Evolutionary conservation across 1,284 basidiomycete genomes (phyloP).

Genomic region (Cutaneotrichosporon spelunceum): DNA sequence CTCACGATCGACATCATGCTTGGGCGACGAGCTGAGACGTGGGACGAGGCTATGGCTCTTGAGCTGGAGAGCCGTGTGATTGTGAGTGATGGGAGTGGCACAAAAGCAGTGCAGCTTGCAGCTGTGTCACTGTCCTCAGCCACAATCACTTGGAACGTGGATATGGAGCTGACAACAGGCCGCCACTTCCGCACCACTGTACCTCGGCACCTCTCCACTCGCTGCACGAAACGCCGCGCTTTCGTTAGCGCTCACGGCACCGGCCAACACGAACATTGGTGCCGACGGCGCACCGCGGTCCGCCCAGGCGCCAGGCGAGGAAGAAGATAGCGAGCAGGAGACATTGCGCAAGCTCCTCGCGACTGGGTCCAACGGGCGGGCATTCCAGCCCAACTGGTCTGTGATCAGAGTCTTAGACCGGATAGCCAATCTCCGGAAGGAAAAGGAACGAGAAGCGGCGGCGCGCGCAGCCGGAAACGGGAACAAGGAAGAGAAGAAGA

Average conservation of each 20-base stretch:
- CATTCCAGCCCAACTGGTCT: conserved; percentile 43
- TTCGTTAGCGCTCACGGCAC: conserved; percentile 44
- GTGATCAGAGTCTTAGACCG: conserved; percentile 40
- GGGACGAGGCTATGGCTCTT: conserved; percentile 48
- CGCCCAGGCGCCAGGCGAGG: conserved; percentile 11
- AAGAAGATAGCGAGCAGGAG: conserved; percentile 32
- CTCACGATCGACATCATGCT: conserved; percentile 49
- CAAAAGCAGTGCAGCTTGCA: too few species aligned
- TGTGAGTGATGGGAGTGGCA: conserved; percentile 31
- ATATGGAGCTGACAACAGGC: conserved; percentile 31
- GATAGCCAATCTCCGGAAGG: conserved; percentile 21
- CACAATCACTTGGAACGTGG: not conserved
- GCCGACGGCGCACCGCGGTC: conserved; percentile 40
- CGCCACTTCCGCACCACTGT: conserved; percentile 51
- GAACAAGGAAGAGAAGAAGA: conserved; percentile 17
- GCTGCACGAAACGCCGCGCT: conserved; percentile 50
- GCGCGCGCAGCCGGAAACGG: conserved; percentile 20
- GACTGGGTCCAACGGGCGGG: conserved; percentile 31
- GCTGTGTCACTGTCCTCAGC: too few species aligned
- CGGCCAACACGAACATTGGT: conserved; percentile 38
- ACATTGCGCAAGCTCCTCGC: conserved; percentile 38
- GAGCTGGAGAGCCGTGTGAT: conserved; percentile 51
- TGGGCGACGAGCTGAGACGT: conserved; percentile 40
- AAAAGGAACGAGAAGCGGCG: conserved; percentile 21
- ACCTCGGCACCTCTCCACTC: conserved; percentile 50